Percentiles rank a stretch among this genome's conserved stretches.
These are phyloP conservation scores for Bacidia rubella DNA, from an alignment of 495 filamentous ascomycete genomes.

Conservation along the genomic window DNA sequence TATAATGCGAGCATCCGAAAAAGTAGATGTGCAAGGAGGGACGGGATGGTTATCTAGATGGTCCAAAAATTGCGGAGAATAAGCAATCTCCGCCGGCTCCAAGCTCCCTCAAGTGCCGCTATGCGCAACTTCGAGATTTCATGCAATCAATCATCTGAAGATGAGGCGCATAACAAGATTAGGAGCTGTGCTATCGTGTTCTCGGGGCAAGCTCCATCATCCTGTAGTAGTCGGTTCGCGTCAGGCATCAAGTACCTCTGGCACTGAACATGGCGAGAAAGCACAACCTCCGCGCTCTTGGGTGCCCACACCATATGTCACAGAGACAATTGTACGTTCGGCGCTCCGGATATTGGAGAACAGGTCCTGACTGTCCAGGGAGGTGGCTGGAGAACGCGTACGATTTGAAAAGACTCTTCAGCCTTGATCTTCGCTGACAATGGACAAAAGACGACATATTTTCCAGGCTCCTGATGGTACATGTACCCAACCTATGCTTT, in stretches of 20 bases:
- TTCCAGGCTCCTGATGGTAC: conserved; percentile 62
- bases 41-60: no score
- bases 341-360: neutral
- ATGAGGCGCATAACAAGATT: neutral
- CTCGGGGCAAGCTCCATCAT: conserved; percentile 15
- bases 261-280: neutral
- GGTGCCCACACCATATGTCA: conserved; percentile 62
- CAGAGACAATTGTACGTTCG: conserved; percentile 57
- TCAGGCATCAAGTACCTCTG: conserved; percentile 21
- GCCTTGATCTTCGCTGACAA: conserved; percentile 15
- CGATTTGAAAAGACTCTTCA: conserved; percentile 19
- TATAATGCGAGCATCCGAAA: no score
- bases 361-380: conserved; percentile 44
- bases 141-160: no score
- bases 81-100: no score
- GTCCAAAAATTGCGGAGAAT: no score
- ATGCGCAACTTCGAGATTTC: no score
- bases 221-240: conserved; percentile 21
- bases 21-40: no score
- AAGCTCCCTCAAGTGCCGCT: no score
- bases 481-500: neutral
- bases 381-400: conserved; percentile 86
- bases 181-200: neutral
- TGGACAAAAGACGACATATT: conserved; percentile 60
- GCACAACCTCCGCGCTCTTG: conserved; percentile 32